A percentile compares a stretch with the other conserved stretches of the same genome.
These are phyloP conservation scores for Eucalyptus polyanthemos DNA, from an alignment of 345 rosid genomes.

Conservation along the genomic window DNA sequence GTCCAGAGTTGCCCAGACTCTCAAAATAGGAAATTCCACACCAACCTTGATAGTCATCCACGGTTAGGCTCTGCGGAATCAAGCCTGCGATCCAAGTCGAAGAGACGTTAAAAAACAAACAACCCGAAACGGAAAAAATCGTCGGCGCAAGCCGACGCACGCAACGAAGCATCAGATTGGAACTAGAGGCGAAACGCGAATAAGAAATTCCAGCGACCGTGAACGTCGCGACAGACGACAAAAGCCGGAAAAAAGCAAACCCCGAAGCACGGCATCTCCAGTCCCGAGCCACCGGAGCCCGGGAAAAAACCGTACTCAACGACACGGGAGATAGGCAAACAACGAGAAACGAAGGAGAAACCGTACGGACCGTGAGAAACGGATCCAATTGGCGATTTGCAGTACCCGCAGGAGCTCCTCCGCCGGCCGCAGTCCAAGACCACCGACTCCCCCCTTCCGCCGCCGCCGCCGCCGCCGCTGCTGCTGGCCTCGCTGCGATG, in stretches of 20 bases:
- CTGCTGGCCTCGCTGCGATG: constrained; percentile 58
- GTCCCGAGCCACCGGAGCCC: not conserved
- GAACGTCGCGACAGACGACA: not conserved
- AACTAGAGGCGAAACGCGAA: not conserved
- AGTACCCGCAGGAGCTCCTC: constrained; percentile 64
- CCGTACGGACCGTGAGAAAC: constrained; percentile 53
- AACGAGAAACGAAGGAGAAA: not conserved
- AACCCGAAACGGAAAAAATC: not conserved
- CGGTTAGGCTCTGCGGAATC: constrained; percentile 53
- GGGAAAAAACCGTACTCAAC: not conserved
- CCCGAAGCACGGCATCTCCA: not conserved
- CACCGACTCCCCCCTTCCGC: constrained; percentile 34
- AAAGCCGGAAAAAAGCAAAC: not conserved
- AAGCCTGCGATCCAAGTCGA: constrained; percentile 30
- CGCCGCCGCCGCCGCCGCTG: constrained; percentile 17
- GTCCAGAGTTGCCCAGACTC: not conserved
- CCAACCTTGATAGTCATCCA: constrained; percentile 92
- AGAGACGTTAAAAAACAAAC: not conserved
- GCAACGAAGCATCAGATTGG: not conserved
- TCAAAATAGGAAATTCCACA: not conserved
- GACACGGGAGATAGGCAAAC: not conserved
- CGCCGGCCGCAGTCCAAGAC: constrained; percentile 47
- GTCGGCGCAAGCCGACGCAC: not conserved
- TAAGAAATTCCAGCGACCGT: not conserved
- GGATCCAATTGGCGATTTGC: constrained; percentile 38